phyloP scores from a whole-genome alignment of 2,329 filamentous ascomycete species.

The Alternaria gaisen region DNA sequence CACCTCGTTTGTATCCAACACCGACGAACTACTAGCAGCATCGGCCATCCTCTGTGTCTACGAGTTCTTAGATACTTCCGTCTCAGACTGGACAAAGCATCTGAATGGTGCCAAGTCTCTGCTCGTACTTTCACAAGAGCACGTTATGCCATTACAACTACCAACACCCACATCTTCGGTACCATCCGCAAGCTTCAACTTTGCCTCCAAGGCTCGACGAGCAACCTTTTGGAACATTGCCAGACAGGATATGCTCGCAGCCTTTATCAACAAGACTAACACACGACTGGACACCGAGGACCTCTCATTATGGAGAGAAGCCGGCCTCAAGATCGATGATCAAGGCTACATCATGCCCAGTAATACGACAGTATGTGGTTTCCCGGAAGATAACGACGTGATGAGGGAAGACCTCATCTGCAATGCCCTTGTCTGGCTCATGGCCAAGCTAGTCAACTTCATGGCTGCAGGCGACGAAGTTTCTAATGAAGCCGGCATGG shows the following conservation, averaged over 20 bases:
- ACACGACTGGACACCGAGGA: constrained; percentile 70
- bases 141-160: constrained; percentile 57
- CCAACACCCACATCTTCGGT: constrained; percentile 49
- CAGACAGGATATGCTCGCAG: constrained; percentile 70
- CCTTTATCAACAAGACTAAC: constrained; percentile 69
- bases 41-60: constrained; percentile 73
- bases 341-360: constrained; percentile 61
- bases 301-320: constrained; percentile 69
- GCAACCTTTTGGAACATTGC: constrained; percentile 75
- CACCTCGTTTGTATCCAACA: constrained; percentile 52
- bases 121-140: constrained; percentile 63
- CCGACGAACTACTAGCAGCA: constrained; percentile 70
- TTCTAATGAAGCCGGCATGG: constrained; percentile 47
- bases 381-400: constrained; percentile 57
- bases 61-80: constrained; percentile 72
- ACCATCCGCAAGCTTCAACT: constrained; percentile 35
- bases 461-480: constrained; percentile 66
- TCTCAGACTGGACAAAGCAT: constrained; percentile 70
- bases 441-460: constrained; percentile 72
- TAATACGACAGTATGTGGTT: constrained; percentile 50
- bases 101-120: constrained; percentile 71
- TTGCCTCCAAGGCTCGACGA: constrained; percentile 63
- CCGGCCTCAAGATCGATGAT: constrained; percentile 66
- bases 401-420: constrained; percentile 71
- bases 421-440: constrained; percentile 71